Evolutionary conservation across 2,329 filamentous ascomycete species (phyloP), one percentile per base, ranked within the genome.

Genomic region (Alternaria angustiovoidea): DNA sequence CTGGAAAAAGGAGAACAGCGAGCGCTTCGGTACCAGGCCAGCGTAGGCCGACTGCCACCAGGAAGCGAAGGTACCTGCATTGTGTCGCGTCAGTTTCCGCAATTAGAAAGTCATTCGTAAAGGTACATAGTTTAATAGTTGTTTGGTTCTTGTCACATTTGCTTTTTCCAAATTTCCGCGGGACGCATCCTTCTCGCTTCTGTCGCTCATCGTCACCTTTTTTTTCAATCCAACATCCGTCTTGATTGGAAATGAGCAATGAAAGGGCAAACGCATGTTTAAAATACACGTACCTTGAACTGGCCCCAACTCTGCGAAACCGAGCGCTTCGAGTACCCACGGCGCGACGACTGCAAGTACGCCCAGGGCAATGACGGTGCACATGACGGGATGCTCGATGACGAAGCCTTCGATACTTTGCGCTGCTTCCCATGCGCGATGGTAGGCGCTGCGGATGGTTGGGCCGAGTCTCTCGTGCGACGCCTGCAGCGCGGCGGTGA

Each of bases 1-100:
- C 73, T 82, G 80, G 32, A 83, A 76, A 51, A 74, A 83, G 2
- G 75, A 75, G 59, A 81, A 81, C n/a, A 83, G 61, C 5, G 80
- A 79, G 0, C 71, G 72, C 58, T 77, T 77, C 0, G 80, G 77
- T 51, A 82, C 78, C 47, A 75, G 75, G 1, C 79, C 80, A 3
- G 66, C 68, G 65, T 81, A 82, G 1, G 53, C 63, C 0, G 71
- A 59, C 65, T 81, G 76, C 79, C 80, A 83, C 62, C 59, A 66
- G 1, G 80, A 75, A 14, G 81, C 81, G 53, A 81, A 82, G 3
- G 65, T 65, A 14, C 67, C 69, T 74, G 55, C 28, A 59, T 56
- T 26, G 9, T 18, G 28, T 20, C 38, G 38, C 18, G 18, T 41
- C 38, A 41, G 18, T 41, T 41, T 22, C 38, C 18, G 38, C 38